Percentiles rank a stretch among this genome's conserved stretches.
These are phyloP conservation scores for Astrocystis sublimbata DNA, from an alignment of 495 filamentous ascomycete species.

Conservation along the genomic window DNA sequence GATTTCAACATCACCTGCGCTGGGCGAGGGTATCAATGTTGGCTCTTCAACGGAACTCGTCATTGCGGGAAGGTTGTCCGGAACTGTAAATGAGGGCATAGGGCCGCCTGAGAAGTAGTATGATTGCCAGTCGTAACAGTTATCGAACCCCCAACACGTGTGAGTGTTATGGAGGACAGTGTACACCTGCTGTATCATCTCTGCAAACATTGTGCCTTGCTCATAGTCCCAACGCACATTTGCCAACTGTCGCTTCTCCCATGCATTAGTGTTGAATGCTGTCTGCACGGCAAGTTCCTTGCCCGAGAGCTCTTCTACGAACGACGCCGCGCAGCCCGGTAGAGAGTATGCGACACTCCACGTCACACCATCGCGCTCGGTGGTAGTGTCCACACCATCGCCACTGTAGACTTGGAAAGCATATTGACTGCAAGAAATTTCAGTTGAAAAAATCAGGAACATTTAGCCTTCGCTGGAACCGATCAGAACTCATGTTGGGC, in stretches of 20 bases:
- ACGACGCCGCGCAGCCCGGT: constrained; percentile 13
- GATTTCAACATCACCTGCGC: not conserved
- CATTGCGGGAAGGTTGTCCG: not conserved
- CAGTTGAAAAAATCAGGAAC: not conserved
- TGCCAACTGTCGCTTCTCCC: constrained; percentile 17
- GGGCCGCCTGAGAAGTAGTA: constrained; percentile 16
- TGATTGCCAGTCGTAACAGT: not conserved
- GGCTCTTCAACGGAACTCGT: constrained; percentile 12
- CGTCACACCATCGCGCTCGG: constrained; percentile 17
- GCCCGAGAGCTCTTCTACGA: constrained; percentile 13
- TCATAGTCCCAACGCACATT: constrained; percentile 19
- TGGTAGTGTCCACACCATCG: not conserved
- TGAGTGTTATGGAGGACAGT: constrained; percentile 18
- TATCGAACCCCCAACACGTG: constrained; percentile 15
- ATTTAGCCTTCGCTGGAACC: not conserved
- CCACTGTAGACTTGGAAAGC: not conserved
- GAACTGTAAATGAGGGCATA: constrained; percentile 1
- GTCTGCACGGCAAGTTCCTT: constrained; percentile 13
- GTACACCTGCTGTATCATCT: not conserved
- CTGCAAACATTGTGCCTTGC: constrained; percentile 12
- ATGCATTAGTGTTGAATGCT: constrained; percentile 1
- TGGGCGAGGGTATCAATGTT: not conserved
- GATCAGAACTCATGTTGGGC: constrained; percentile 20
- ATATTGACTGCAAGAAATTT: constrained; percentile 4
- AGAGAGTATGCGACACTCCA: constrained; percentile 8